These are phyloP conservation scores for Helotiales sp. DNA, from an alignment of 2,329 filamentous ascomycete species.

Conservation along the genomic window DNA sequence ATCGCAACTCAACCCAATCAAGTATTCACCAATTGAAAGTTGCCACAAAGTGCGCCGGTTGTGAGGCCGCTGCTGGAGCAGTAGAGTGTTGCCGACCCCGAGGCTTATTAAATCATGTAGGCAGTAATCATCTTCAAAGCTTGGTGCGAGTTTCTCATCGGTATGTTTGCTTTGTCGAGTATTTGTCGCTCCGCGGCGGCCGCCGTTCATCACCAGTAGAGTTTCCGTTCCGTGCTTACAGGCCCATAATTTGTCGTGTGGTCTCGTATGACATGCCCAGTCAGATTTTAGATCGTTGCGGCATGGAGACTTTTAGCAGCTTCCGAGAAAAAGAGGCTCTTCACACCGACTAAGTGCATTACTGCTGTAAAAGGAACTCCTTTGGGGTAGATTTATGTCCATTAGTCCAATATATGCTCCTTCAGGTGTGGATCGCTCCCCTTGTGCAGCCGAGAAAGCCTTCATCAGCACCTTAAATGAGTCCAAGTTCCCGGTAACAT, in stretches of 20 bases:
- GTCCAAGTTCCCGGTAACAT: neutral
- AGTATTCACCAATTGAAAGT: constrained; percentile 1
- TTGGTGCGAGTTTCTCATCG: no score
- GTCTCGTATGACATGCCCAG: neutral
- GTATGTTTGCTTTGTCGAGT: neutral
- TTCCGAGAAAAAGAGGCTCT: neutral
- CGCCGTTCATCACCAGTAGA: neutral
- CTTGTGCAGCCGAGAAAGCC: neutral
- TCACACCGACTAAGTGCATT: neutral
- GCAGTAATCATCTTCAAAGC: no score
- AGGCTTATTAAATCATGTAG: neutral
- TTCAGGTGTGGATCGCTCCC: neutral
- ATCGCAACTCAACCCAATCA: constrained; percentile 14
- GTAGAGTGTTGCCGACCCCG: constrained; percentile 2
- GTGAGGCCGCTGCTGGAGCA: neutral
- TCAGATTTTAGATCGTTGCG: constrained; percentile 1
- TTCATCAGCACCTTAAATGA: neutral
- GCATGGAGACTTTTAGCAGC: neutral
- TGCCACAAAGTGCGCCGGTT: constrained; percentile 5
- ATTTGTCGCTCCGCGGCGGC: neutral
- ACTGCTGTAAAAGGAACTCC: neutral
- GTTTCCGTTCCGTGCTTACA: neutral
- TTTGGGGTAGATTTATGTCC: neutral
- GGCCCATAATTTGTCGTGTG: neutral
- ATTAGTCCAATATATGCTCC: neutral